phyloP scores from a whole-genome alignment of 768 basidiomycete species.

The Serendipita sp. region DNA sequence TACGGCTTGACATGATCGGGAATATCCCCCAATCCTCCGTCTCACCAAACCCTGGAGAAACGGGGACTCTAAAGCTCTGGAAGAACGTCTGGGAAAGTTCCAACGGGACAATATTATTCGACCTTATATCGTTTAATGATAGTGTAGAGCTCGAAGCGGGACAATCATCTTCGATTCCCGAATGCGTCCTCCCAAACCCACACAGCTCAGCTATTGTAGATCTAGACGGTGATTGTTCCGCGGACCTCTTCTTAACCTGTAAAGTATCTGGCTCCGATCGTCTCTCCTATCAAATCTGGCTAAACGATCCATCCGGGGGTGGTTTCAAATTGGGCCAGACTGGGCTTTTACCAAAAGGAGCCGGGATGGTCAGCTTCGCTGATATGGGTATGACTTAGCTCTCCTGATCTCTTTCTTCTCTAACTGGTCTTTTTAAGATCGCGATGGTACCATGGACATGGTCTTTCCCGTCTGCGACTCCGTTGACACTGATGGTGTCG shows the following conservation, averaged over 20 bases:
- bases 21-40: slow-evolving; percentile 27
- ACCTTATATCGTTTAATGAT: neutral
- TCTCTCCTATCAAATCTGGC: slow-evolving; percentile 78
- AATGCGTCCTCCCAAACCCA: slow-evolving; percentile 68
- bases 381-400: slow-evolving; percentile 53
- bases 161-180: slow-evolving; percentile 14
- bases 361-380: slow-evolving; percentile 70
- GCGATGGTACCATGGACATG: slow-evolving; percentile 94
- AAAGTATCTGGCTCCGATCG: slow-evolving; percentile 36
- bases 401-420: slow-evolving; percentile 3
- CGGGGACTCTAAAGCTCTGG: slow-evolving; percentile 49
- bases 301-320: slow-evolving; percentile 55
- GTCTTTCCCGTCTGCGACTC: slow-evolving; percentile 70
- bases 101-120: slow-evolving; percentile 3
- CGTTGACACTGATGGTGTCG: slow-evolving; percentile 58
- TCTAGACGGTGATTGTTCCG: slow-evolving; percentile 87
- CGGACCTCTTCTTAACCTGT: slow-evolving; percentile 89
- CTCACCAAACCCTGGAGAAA: slow-evolving; percentile 17
- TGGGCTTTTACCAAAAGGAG: slow-evolving; percentile 54
- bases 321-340: slow-evolving; percentile 57
- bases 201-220: slow-evolving; percentile 94
- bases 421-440: slow-evolving; percentile 28
- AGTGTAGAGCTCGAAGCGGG: neutral
- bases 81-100: slow-evolving; percentile 53
- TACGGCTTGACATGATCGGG: slow-evolving; percentile 79